Percentiles rank a stretch among this genome's conserved stretches.
These are phyloP conservation scores for Cenococcum geophilum DNA, from an alignment of 495 filamentous ascomycete genomes.

Conservation along the genomic window DNA sequence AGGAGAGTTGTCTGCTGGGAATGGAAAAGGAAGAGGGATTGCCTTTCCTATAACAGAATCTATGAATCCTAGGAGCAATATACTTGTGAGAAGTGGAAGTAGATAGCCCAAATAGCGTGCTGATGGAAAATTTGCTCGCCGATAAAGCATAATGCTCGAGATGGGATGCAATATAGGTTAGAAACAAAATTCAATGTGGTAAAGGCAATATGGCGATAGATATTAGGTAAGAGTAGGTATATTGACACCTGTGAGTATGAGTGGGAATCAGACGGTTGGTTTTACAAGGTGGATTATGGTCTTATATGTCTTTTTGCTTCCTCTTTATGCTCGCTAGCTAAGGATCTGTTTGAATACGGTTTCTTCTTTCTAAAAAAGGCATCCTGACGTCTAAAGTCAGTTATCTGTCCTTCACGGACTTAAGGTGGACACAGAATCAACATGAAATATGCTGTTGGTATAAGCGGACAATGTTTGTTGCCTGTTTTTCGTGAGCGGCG, in stretches of 20 bases:
- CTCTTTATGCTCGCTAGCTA: not conserved
- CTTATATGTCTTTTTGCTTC: not conserved
- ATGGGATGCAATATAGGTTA: not conserved
- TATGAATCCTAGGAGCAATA: not conserved
- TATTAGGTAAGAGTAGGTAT: too few species aligned
- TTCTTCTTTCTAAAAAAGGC: not conserved
- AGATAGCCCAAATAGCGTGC: not conserved
- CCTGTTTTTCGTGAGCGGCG: not conserved
- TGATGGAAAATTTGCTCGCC: not conserved
- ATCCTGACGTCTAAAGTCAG: not conserved
- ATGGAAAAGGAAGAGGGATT: not conserved
- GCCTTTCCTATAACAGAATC: not conserved
- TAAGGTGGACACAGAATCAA: not conserved
- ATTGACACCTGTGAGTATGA: not conserved
- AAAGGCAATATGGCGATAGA: too few species aligned
- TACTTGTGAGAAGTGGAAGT: not conserved
- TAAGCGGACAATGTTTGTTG: not conserved
- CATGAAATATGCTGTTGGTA: not conserved
- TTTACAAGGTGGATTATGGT: not conserved
- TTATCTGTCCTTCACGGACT: not conserved
- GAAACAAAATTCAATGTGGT: not conserved
- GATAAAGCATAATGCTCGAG: not conserved
- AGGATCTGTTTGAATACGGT: not conserved
- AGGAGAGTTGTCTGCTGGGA: not conserved
- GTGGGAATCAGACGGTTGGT: not conserved